Evolutionary conservation across 345 rosid species (phyloP), one percentile per base, ranked within the genome.

Genomic region (Populus pruinosa): DNA sequence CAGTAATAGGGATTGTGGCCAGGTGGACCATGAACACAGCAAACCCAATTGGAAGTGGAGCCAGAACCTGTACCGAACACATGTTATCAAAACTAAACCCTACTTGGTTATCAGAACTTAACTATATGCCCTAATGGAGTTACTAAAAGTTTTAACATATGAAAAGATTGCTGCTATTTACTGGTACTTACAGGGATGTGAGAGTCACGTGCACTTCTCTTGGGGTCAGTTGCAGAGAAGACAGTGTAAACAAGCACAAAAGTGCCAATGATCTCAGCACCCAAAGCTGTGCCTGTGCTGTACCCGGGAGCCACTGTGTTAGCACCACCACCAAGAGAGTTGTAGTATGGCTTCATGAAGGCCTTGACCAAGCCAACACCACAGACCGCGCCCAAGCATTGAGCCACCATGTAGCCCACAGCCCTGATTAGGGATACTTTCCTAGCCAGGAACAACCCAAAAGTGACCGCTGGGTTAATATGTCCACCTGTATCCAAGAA

Each of bases 321-420:
- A 18, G 92, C 90, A 71, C 96, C 97, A 0, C 97, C 97, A 0
- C 89, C 94, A 2, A 78, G 86, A 27, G 79, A 38, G 78, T 91
- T 87, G 82, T 90, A 93, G 43, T 69, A 73, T 65, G 75, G 78
- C 83, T 85, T 90, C 94, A 90, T 90, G 76, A 93, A 88, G 70
- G 94, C 98, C 79, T 93, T 90, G 18, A 91, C 98, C 68, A 93
- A 79, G 9, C 98, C 96, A 67, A 91, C 98, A 5, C 98, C 98
- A 62, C 89, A 89, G 68, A 89, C 85, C 4, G 98, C 98, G 33
- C 98, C 98, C 78, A 85, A 71, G 73, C 92, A 90, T 84, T 93
- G 98, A 61, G 89, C 93, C 68, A 91, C 89, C 88, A 93, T 93
- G 91, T 93, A 93, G 14, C 83, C 81, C 21, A 91, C 71, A 1